phyloP scores from a whole-genome alignment of 176 grass and related monocot species.

The Tuctoria greenei region DNA sequence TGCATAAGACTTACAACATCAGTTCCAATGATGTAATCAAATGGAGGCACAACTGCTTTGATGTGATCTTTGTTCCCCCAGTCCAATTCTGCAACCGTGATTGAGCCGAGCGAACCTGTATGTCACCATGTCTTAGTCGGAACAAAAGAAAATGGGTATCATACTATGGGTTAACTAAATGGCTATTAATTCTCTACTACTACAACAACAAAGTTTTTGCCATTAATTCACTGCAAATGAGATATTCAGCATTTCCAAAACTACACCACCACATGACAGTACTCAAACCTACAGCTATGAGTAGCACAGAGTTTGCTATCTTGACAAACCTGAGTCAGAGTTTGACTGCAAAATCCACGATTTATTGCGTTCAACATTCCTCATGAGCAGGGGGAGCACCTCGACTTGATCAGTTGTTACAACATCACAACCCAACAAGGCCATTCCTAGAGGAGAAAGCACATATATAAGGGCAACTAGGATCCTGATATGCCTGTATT shows the following conservation, averaged over 20 bases:
- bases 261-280: neutral
- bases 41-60: conserved; percentile 68
- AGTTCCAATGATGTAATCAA: conserved; percentile 97
- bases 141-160: neutral
- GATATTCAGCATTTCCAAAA: neutral
- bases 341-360: conserved; percentile 72
- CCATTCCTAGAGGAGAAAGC: conserved; percentile 71
- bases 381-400: conserved; percentile 85
- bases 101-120: conserved; percentile 62
- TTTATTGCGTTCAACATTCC: conserved; percentile 83
- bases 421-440: conserved; percentile 78
- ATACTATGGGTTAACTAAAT: neutral
- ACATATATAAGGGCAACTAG: neutral
- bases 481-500: neutral
- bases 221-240: neutral
- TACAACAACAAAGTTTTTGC: too few species aligned
- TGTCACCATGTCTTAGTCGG: conserved; percentile 14
- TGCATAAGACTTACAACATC: conserved; percentile 70
- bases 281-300: neutral
- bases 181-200: neutral
- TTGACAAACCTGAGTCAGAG: conserved; percentile 72
- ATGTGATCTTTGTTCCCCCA: conserved; percentile 91
- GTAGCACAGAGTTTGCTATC: neutral
- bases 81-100: conserved; percentile 76
- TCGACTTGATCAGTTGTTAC: conserved; percentile 81